Evolutionary conservation across 1,139 yeast genomes (phyloP), one percentile per base, ranked within the genome.

Genomic region (Magnusiomyces fungicola): DNA sequence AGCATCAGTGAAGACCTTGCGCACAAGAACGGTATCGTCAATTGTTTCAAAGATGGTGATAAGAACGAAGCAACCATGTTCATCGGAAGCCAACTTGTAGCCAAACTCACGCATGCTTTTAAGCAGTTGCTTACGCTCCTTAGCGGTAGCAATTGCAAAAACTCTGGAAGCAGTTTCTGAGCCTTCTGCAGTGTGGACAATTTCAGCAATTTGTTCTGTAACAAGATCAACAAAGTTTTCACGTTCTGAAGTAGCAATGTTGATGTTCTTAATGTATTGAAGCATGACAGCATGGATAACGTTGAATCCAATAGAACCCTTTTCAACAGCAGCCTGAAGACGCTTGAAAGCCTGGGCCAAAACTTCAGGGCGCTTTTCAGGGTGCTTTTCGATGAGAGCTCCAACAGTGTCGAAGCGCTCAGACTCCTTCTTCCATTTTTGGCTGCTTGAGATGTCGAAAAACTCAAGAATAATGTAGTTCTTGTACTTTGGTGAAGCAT

Each of bases 221-320:
- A 92, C 71, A 45, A 89, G 71, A 56, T 90, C 97, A 58, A 89
- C 79, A 61, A 90, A 83, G 50, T 87, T 95, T 59, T 86, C 78
- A 50, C 82, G 78, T 64, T 88, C 94, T 45, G 81, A 84, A 32
- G 78, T 79, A 18, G 60, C 57, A 30, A 58, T 53, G 52, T 71
- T 70, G 55, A 89, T 79, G 55, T 89, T 82, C 53, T 80, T 77
- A 45, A 81, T 78, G 61, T 86, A 89, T 66, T 92, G 96, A 63
- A 76, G 81, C 96, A 92, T 89, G 47, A 95, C 97, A 32, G 97
- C 96, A 66, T 92, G 98, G 62, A 92, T 78, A 58, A 92, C 85
- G 66, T 90, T 95, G 75, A 92, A 92, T 38, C 98, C 97, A 43
- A 95, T 85, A 3, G 96, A 87, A 6, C 97, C 97, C 68, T 92